These are phyloP conservation scores for Grosmannia huntii DNA, from an alignment of 2,329 filamentous ascomycete species.

Conservation along the genomic window DNA sequence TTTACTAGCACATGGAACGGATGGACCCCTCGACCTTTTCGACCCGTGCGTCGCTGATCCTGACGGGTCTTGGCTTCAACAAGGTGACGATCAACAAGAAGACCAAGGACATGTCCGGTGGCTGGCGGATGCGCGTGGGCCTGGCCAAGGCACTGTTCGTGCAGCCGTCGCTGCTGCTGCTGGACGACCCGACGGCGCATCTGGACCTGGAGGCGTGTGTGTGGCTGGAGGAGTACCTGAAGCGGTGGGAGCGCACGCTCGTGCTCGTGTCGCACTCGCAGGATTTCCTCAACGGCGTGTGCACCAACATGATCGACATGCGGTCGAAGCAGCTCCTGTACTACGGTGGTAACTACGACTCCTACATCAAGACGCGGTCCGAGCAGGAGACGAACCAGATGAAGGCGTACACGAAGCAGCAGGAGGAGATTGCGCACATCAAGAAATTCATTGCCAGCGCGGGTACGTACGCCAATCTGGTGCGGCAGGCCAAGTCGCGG, in stretches of 20 bases:
- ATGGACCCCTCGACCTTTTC: constrained; percentile 98
- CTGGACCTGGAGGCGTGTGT: constrained; percentile 98
- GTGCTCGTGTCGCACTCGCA: constrained; percentile 94
- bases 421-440: constrained; percentile 98
- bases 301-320: constrained; percentile 98
- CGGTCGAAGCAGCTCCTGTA: constrained; percentile 76
- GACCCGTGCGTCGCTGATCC: constrained; percentile 87
- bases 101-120: constrained; percentile 99
- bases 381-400: constrained; percentile 97
- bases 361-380: constrained; percentile 82
- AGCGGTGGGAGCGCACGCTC: constrained; percentile 98
- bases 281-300: constrained; percentile 99
- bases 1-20: constrained; percentile 74
- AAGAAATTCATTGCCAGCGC: constrained; percentile 99
- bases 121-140: constrained; percentile 99
- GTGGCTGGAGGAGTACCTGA: constrained; percentile 98
- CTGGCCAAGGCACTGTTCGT: constrained; percentile 97
- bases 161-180: constrained; percentile 86
- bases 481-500: constrained; percentile 94
- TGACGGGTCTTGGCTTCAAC: constrained; percentile 99
- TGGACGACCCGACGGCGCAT: constrained; percentile 97
- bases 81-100: constrained; percentile 96
- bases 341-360: constrained; percentile 99
- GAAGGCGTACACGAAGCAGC: constrained; percentile 98
- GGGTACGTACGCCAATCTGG: constrained; percentile 99